Conservation (phyloP, 2,329 filamentous ascomycete genomes). For the Trichoderma pleuroti region DNA sequence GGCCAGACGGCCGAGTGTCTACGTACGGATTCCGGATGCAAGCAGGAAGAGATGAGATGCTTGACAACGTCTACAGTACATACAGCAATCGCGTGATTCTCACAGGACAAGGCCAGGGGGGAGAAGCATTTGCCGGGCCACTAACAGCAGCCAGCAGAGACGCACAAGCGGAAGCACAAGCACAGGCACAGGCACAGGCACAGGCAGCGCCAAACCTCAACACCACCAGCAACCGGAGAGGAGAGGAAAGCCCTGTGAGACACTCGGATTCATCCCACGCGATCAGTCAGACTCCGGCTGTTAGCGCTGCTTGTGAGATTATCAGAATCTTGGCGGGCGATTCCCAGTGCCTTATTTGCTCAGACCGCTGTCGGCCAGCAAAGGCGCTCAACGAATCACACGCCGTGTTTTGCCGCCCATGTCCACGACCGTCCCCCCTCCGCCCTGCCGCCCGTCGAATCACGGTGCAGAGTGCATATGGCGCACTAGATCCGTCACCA, state of each 20-base stretch:
- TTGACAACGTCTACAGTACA: not conserved
- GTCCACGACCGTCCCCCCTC: conserved; percentile 9
- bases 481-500: conserved; percentile 8
- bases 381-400: conserved; percentile 22
- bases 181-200: not conserved
- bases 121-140: not conserved
- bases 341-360: not conserved
- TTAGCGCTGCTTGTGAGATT: not conserved
- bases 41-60: not conserved
- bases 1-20: not conserved
- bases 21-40: not conserved
- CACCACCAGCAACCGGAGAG: not conserved
- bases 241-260: not conserved
- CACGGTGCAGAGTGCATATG: conserved; percentile 16
- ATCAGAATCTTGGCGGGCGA: not conserved
- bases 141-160: not conserved
- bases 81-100: not conserved
- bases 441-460: conserved; percentile 18
- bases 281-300: not conserved
- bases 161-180: not conserved
- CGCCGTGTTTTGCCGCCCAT: conserved; percentile 22
- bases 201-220: not conserved
- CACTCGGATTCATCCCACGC: not conserved
- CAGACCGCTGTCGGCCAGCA: not conserved
- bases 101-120: not conserved